A percentile compares a stretch with the other conserved stretches of the same genome.
Evolutionary conservation across 2,329 filamentous ascomycete species (phyloP).

Genomic region (Aspergillus ibericus): DNA sequence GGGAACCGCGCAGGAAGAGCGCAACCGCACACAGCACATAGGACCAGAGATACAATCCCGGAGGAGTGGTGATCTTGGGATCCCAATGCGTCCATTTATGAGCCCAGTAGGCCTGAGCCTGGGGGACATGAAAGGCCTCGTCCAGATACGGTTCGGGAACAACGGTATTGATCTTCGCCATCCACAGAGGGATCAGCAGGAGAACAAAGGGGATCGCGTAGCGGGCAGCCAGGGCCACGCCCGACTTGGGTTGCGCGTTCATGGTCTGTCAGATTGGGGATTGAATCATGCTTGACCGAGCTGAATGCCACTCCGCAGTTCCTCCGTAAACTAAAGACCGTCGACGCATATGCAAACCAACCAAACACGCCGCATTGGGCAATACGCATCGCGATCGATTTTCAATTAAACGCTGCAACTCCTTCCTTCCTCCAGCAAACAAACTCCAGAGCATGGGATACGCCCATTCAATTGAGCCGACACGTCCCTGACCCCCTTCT

Average conservation of each 20-base stretch:
- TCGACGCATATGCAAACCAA: conserved; percentile 30
- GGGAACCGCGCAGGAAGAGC: conserved; percentile 27
- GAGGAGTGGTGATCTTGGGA: conserved; percentile 94
- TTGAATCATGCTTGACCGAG: neutral
- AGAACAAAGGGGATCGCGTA: conserved; percentile 39
- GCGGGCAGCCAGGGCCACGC: conserved; percentile 36
- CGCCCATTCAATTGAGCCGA: neutral
- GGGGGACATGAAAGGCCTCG: conserved; percentile 69
- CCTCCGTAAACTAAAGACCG: too few relatives aligned
- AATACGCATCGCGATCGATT: conserved; percentile 4
- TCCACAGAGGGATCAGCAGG: conserved; percentile 42
- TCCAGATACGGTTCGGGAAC: conserved; percentile 62
- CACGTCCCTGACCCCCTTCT: neutral
- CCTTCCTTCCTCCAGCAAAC: neutral
- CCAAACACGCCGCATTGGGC: conserved; percentile 29
- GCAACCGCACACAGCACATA: conserved; percentile 45
- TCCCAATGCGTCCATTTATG: conserved; percentile 80
- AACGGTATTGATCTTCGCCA: conserved; percentile 45
- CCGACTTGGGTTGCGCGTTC: conserved; percentile 32
- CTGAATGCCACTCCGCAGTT: neutral
- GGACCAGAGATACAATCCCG: conserved; percentile 67
- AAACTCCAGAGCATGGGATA: conserved; percentile 6
- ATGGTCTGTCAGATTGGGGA: conserved; percentile 21
- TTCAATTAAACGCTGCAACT: neutral
- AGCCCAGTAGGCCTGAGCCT: conserved; percentile 83